A percentile compares a stretch with the other conserved stretches of the same genome.
Evolutionary conservation across 495 filamentous ascomycete species (phyloP).

Genomic region (Pseudoneurospora amorphoporcata): DNA sequence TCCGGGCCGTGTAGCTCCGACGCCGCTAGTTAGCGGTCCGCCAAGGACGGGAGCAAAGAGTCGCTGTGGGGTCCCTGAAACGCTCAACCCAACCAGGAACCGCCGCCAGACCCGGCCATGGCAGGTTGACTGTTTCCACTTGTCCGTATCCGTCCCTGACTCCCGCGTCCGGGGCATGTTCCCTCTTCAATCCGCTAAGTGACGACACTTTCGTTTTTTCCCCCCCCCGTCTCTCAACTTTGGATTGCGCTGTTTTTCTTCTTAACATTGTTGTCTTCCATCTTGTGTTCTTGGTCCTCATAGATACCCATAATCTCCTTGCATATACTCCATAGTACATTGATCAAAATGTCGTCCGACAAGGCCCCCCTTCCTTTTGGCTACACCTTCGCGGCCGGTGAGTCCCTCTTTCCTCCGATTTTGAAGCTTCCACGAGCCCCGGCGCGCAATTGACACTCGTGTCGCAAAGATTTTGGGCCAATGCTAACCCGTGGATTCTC

Average conservation of each 20-base stretch:
- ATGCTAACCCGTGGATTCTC: conserved; percentile 11
- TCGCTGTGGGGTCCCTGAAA: background rate
- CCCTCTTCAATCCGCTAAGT: background rate
- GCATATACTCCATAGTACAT: background rate
- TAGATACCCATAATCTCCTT: background rate
- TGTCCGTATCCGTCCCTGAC: background rate
- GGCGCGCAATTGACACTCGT: background rate
- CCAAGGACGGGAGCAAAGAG: background rate
- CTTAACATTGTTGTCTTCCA: background rate
- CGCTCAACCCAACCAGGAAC: background rate
- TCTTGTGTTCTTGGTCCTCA: background rate
- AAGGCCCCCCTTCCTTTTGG: conserved; percentile 24
- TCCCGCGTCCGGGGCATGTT: background rate
- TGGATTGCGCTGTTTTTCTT: conserved; percentile 6
- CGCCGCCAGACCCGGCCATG: background rate
- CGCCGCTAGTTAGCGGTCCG: background rate
- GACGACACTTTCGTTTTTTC: conserved; percentile 1
- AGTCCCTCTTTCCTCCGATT: background rate
- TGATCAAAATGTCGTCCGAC: conserved; percentile 20
- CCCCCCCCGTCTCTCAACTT: background rate
- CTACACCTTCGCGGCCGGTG: conserved; percentile 28
- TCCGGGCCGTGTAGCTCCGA: background rate
- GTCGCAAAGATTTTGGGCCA: background rate
- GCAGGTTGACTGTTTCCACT: background rate
- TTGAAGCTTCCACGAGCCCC: background rate